Percentiles rank a stretch among this genome's conserved stretches.
Conservation (phyloP, 2,329 filamentous ascomycete genomes). For the Paracoccidioides brasiliensis region DNA sequence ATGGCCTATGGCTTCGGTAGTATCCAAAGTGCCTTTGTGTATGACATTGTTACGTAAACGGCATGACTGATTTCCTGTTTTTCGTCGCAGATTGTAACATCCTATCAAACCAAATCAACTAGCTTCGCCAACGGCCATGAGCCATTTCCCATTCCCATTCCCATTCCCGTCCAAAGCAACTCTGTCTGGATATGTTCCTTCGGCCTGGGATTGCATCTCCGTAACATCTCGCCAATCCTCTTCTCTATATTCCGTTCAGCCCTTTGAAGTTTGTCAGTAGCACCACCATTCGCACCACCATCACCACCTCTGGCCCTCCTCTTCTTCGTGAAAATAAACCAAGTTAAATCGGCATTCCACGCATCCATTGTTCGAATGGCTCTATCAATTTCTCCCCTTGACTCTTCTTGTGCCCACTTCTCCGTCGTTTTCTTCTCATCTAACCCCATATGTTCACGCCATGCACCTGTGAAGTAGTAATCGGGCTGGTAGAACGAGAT, state of each 20-base stretch:
- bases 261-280: not conserved
- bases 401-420: conserved; percentile 19
- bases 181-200: not conserved
- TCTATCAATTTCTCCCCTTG: conserved; percentile 11
- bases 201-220: not conserved
- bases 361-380: conserved; percentile 28
- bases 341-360: conserved; percentile 31
- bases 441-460: not conserved
- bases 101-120: not conserved
- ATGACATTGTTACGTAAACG: too few relatives aligned
- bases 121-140: not conserved
- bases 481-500: conserved; percentile 24
- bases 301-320: not conserved
- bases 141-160: not conserved
- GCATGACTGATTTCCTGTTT: too few relatives aligned
- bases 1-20: too few relatives aligned
- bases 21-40: too few relatives aligned
- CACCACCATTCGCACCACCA: not conserved
- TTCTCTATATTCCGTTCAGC: not conserved
- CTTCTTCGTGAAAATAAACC: conserved; percentile 26
- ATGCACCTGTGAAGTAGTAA: conserved; percentile 19
- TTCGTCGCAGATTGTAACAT: not conserved
- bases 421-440: conserved; percentile 7
- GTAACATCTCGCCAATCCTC: conserved; percentile 3
- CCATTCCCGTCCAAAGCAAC: not conserved